Evolutionary conservation across 805 yeast species (phyloP), one percentile per base, ranked within the genome.

Genomic region (Yamadazyma akitaensis): DNA sequence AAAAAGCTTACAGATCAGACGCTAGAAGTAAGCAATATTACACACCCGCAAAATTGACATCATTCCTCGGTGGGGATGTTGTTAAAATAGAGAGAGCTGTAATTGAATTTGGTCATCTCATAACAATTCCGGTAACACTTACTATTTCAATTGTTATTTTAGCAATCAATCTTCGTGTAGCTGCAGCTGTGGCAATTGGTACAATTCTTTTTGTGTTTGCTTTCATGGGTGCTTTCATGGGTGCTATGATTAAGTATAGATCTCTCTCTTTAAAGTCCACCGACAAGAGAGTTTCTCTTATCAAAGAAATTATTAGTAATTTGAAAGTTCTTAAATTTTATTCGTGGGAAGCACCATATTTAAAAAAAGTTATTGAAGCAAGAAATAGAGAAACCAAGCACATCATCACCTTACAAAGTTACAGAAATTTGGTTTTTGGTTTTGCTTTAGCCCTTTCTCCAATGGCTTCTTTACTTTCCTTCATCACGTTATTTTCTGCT

Each of bases 301-400:
- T 89, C 62, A 84, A 87, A 53, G 97, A 91, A 64, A 78, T 89
- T 30, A 69, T 91, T 50, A 81, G 77, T 57, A 81, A 85, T 53
- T 77, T 91, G 75, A 88, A 85, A 59, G 75, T 84, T 61, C 86
- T 91, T 62, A 91, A 91, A 68, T 85, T 78, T 61, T 91, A 89
- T 62, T 87, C 95, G 0, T 91, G 97, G 97, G 97, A 91, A 66
- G 72, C 72, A 26, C 89, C 97, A 0, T 91, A 88, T 61, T 72
- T 75, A 44, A 61, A 73, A 8, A 66, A 74, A 42, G 75, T 90
- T 26, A 59, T 78, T 13, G 71, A 69, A 12, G 69, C 79, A 24
- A 79, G 97, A 60, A 54, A 59, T 0, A 56, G 67, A 16, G 97
- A 90, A 64, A 81, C 84, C 75, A 55, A 58, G 2, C 67, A 72